Evolutionary conservation across 176 grass and related monocot genomes (phyloP).

Genomic region (Typha latifolia): DNA sequence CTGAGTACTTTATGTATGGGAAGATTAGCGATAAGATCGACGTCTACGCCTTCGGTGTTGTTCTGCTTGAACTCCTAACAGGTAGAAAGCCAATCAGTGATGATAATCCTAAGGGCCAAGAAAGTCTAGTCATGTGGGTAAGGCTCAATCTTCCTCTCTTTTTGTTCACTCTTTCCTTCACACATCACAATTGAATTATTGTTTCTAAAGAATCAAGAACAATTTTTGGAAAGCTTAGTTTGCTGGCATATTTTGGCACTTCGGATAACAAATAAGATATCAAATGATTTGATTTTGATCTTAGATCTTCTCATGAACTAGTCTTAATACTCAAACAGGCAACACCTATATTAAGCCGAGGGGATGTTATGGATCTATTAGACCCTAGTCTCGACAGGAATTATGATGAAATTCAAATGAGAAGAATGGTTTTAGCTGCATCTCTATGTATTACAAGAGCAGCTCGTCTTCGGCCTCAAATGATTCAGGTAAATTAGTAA

Average conservation of each 20-base stretch:
- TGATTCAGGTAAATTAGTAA: constrained; percentile 46
- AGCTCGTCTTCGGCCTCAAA: constrained; percentile 59
- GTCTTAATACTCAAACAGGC: constrained; percentile 35
- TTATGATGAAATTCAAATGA: constrained; percentile 44
- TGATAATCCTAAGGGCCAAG: constrained; percentile 53
- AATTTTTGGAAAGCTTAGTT: neutral
- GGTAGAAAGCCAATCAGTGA: constrained; percentile 68
- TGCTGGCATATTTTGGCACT: no score
- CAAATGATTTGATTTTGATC: neutral
- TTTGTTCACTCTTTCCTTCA: neutral
- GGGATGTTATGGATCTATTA: constrained; percentile 52
- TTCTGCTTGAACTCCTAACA: constrained; percentile 88
- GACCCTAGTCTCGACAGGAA: constrained; percentile 51
- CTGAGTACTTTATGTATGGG: constrained; percentile 99
- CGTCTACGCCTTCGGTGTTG: constrained; percentile 96
- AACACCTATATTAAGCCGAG: constrained; percentile 52
- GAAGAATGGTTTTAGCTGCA: constrained; percentile 56
- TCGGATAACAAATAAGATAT: neutral
- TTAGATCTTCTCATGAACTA: neutral
- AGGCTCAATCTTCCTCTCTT: neutral
- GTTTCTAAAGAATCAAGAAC: no score
- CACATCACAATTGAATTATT: neutral
- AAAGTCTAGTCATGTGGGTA: constrained; percentile 97
- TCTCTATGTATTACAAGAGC: constrained; percentile 68
- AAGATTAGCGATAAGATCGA: constrained; percentile 84